Conservation (phyloP, 2,329 filamentous ascomycete genomes). For the Colletotrichum sp. region DNA sequence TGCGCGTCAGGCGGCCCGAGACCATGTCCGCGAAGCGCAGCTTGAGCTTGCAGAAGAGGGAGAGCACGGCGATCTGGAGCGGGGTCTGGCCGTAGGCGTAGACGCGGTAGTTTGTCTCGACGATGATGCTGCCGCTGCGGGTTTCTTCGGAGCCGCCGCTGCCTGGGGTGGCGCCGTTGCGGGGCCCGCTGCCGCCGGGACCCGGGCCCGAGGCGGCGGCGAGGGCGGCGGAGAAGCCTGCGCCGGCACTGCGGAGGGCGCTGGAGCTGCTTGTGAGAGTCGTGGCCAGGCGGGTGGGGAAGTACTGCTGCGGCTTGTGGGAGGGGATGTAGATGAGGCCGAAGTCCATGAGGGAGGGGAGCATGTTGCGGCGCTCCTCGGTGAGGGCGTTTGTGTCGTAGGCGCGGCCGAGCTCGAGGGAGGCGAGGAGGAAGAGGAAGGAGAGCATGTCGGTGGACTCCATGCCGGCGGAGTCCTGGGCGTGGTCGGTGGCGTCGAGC, state of each 20-base stretch:
- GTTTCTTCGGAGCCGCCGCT: slow-evolving; percentile 42
- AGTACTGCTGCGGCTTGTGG: slow-evolving; percentile 68
- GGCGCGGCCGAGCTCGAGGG: slow-evolving; percentile 86
- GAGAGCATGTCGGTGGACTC: slow-evolving; percentile 93
- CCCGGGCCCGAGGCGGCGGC: slow-evolving; percentile 41
- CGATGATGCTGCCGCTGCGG: slow-evolving; percentile 82
- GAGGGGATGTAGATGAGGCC: slow-evolving; percentile 82
- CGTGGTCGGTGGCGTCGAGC: slow-evolving; percentile 79
- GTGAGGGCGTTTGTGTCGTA: slow-evolving; percentile 89
- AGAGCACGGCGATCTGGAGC: slow-evolving; percentile 91
- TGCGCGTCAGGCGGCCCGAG: slow-evolving; percentile 86
- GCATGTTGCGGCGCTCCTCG: slow-evolving; percentile 82
- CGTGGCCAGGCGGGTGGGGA: slow-evolving; percentile 91
- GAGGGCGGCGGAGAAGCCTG: slow-evolving; percentile 72
- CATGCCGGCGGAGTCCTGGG: slow-evolving; percentile 65
- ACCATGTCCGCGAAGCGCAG: slow-evolving; percentile 96
- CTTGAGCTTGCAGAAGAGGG: slow-evolving; percentile 85
- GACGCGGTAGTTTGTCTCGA: slow-evolving; percentile 97
- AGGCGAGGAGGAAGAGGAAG: slow-evolving; percentile 95
- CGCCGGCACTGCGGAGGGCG: slow-evolving; percentile 72
- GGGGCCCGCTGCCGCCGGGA: slow-evolving; percentile 20
- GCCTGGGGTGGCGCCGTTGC: slow-evolving; percentile 37
- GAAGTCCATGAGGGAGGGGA: slow-evolving; percentile 90
- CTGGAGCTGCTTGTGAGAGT: slow-evolving; percentile 81
- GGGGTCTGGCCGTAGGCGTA: slow-evolving; percentile 97